Percentiles rank a stretch among this genome's conserved stretches.
phyloP scores from a whole-genome alignment of 257 asterid species.

The Perilla frutescens region DNA sequence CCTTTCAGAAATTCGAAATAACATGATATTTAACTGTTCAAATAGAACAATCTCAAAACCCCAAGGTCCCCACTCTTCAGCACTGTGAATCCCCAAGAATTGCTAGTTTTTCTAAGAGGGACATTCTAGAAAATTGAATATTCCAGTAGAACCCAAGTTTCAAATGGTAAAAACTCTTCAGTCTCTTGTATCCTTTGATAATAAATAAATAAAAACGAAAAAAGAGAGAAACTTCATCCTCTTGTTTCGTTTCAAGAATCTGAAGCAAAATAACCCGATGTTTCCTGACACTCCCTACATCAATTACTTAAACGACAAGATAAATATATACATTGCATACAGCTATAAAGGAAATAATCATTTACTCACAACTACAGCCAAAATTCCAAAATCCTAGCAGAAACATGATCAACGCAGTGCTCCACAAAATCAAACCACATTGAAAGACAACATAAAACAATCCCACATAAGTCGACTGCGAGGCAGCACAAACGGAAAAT shows the following conservation, averaged over 20 bases:
- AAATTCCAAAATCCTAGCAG: slow-evolving; percentile 19
- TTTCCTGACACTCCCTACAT: slow-evolving; percentile 10
- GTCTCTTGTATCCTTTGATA: not conserved
- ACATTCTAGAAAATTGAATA: no score
- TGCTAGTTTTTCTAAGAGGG: not conserved
- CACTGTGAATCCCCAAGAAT: not conserved
- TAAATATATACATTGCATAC: not conserved
- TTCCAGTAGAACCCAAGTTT: slow-evolving; percentile 8
- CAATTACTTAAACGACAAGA: not conserved
- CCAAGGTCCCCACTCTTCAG: not conserved
- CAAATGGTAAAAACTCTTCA: slow-evolving; percentile 1
- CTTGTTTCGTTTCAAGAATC: not conserved
- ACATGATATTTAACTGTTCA: not conserved
- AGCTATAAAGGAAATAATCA: not conserved
- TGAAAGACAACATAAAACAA: not conserved
- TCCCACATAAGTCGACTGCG: not conserved
- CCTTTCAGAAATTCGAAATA: slow-evolving; percentile 2
- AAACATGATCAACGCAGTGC: slow-evolving; percentile 23
- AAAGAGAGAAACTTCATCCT: not conserved
- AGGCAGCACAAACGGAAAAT: not conserved
- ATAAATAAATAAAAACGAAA: no score
- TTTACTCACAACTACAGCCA: not conserved
- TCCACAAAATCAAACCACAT: slow-evolving; percentile 20
- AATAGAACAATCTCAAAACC: not conserved
- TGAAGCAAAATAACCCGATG: not conserved